Base-by-base conservation (phyloP, 768 basidiomycete species). In the Suillus americanus region DNA sequence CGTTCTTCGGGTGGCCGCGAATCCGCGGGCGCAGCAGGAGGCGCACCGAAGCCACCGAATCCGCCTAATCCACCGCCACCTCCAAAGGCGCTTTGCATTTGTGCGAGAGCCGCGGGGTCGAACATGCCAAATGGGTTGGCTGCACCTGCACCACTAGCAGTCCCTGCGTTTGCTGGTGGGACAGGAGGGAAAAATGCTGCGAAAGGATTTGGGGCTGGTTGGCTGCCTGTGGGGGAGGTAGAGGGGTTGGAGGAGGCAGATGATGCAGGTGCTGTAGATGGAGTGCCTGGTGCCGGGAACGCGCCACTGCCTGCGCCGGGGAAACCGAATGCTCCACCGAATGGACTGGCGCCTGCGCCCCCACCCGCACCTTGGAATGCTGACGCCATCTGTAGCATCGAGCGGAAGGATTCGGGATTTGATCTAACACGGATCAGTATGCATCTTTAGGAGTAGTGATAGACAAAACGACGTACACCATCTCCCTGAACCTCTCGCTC, bases 1-100 rank as follows among this genome's bases (percentile, higher is more conserved):
- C 96, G 82, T 80, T 97, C 97, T 74, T 99, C 97, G 1, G 95
- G 89, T 20, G 92, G 83, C 71, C 93, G 80, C 5, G 86, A 77
- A 72, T 94, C 92, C 1, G 86, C 79, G 9, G 92, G 88, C 0
- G 84, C 61, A 16, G 62, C 53, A 51, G 51, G 35, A 3, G 71
- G 68, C 12, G 64, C 76, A 14, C 75, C 74, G 41, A 67, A 56
- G n/a, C 65, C 70, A 14, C 70, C 72, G 10, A 70, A 72, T 5
- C 76, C 76, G 23, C 67, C 72, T 6, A 74, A 71, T 38, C 71
- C 75, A 2, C 78, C 78, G 5, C 65, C 67, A 3, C 76, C 75
- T 30, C 75, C 77, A 14, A 76, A 60, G 48, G 67, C 73, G 16
- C 75, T 72, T 23, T 81, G 73, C 66, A 82, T 68, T 63, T 79